Evolutionary conservation across 2,329 filamentous ascomycete genomes (phyloP).

Genomic region (Aspergillus versicolor): DNA sequence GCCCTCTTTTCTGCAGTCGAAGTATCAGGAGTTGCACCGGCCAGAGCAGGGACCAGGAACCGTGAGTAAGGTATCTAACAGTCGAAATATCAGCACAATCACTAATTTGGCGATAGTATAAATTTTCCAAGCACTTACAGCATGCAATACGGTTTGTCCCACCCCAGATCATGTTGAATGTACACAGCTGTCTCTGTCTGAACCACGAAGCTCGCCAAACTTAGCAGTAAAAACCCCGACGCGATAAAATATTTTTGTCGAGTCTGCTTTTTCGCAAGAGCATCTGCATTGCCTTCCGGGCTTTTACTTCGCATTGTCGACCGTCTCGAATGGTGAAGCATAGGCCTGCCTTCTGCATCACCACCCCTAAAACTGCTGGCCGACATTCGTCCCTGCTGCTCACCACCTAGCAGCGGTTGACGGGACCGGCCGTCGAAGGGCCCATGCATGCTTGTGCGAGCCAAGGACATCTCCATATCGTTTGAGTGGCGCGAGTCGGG

Average conservation of each 20-base stretch:
- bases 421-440: constrained; percentile 50
- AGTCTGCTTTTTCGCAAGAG: constrained; percentile 62
- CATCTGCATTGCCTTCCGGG: constrained; percentile 71
- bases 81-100: neutral
- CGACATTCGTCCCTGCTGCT: constrained; percentile 39
- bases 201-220: constrained; percentile 82
- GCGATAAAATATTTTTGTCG: constrained; percentile 85
- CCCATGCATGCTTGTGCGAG: constrained; percentile 49
- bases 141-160: constrained; percentile 99
- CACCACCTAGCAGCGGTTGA: constrained; percentile 55
- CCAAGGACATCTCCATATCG: constrained; percentile 44
- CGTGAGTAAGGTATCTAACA: constrained; percentile 78
- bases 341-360: constrained; percentile 36
- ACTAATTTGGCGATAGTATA: no score
- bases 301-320: constrained; percentile 76
- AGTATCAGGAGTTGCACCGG: constrained; percentile 78
- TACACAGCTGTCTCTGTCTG: constrained; percentile 96
- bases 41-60: constrained; percentile 90
- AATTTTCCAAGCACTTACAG: constrained; percentile 57
- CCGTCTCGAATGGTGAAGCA: constrained; percentile 51
- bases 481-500: constrained; percentile 40
- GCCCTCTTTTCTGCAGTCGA: constrained; percentile 72
- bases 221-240: constrained; percentile 76
- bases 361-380: constrained; percentile 27
- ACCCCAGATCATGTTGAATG: constrained; percentile 86